Conservation (phyloP, 208 protist species). For the Angomonas deanei region DNA sequence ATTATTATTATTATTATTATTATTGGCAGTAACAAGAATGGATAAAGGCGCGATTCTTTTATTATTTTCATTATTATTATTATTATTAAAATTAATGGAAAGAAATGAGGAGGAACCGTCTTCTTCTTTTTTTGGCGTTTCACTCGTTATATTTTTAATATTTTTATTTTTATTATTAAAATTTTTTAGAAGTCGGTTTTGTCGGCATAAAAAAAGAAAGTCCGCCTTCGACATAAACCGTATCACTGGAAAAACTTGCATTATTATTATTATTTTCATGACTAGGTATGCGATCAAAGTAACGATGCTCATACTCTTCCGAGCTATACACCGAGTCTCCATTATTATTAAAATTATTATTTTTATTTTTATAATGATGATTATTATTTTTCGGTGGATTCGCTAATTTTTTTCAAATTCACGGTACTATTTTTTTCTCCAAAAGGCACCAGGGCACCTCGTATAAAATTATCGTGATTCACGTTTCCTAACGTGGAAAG, state of each 20-base stretch:
- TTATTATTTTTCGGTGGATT: conserved; percentile 1
- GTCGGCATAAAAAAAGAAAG: background rate
- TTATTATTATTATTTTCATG: conserved; percentile 1
- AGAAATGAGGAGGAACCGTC: background rate
- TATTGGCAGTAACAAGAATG: background rate
- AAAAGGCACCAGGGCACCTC: background rate
- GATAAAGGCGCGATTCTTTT: too few species aligned
- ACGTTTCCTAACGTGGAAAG: background rate
- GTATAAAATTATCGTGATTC: background rate
- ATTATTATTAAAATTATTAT: conserved; percentile 1
- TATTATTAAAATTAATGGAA: background rate
- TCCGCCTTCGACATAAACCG: background rate
- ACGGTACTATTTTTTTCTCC: background rate
- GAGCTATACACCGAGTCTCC: too few species aligned
- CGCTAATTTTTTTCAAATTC: background rate
- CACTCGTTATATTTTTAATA: too few species aligned
- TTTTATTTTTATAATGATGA: background rate
- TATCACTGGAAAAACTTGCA: background rate
- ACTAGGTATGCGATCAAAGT: too few species aligned
- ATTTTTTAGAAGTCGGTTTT: background rate
- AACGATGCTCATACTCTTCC: too few species aligned
- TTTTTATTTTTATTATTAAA: conserved; percentile 1
- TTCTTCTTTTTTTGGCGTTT: background rate
- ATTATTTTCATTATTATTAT: background rate
- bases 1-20: background rate